Conservation (phyloP, 1,284 basidiomycete species). For the Melanopsichium pennsylvanicum region DNA sequence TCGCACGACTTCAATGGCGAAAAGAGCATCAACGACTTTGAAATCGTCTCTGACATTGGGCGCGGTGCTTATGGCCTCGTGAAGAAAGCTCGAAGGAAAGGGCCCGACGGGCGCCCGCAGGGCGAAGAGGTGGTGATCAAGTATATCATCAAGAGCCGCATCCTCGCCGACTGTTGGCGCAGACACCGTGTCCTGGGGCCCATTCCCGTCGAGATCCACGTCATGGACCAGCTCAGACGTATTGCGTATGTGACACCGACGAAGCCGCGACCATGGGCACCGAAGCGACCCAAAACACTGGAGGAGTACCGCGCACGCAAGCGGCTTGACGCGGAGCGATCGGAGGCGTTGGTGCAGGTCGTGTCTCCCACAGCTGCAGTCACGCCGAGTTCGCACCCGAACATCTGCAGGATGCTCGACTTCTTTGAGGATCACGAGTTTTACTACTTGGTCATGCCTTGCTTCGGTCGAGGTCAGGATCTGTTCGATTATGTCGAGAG, state of each 20-base stretch:
- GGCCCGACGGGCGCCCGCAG: constrained; percentile 71
- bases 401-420: constrained; percentile 90
- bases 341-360: background rate
- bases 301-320: constrained; percentile 35
- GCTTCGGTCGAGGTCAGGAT: constrained; percentile 72
- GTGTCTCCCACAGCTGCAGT: background rate
- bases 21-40: constrained; percentile 56
- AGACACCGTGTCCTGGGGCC: constrained; percentile 90
- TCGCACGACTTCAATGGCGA: constrained; percentile 17
- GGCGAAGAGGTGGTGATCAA: constrained; percentile 83
- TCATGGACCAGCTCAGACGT: constrained; percentile 83
- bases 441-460: constrained; percentile 81
- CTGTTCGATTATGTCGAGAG: constrained; percentile 94
- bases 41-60: constrained; percentile 67
- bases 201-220: constrained; percentile 98
- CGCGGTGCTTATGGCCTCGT: constrained; percentile 97
- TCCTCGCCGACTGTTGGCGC: constrained; percentile 98
- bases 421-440: constrained; percentile 98
- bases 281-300: constrained; percentile 27
- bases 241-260: constrained; percentile 69
- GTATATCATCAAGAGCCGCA: constrained; percentile 97
- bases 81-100: constrained; percentile 83
- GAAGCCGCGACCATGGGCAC: constrained; percentile 47
- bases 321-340: constrained; percentile 16
- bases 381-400: constrained; percentile 72